A percentile compares a stretch with the other conserved stretches of the same genome.
Conservation (phyloP, 176 grass and related monocot genomes). For the Aegilops bicornis region DNA sequence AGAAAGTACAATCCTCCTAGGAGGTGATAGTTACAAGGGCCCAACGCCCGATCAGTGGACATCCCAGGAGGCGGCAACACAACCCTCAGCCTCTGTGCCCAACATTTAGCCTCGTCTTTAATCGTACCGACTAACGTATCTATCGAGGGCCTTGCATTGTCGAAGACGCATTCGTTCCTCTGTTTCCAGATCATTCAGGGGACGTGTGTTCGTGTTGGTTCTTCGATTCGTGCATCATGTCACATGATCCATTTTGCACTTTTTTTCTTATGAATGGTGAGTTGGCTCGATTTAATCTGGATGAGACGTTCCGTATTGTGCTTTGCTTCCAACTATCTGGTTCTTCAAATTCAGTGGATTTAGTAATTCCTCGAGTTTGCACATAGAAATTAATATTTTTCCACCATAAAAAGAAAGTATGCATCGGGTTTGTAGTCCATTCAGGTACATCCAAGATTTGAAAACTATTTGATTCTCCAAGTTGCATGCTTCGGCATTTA, state of each 20-base stretch:
- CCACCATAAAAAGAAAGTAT: not conserved
- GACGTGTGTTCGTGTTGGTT: not conserved
- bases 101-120: no score
- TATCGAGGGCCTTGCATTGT: no score
- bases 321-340: not conserved
- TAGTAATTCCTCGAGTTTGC: not conserved
- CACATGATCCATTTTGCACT: not conserved
- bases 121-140: no score
- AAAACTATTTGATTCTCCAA: not conserved
- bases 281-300: slow-evolving; percentile 2
- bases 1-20: no score
- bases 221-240: not conserved
- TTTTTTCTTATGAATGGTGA: not conserved
- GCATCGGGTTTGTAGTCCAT: not conserved
- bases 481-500: slow-evolving; percentile 12
- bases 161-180: no score
- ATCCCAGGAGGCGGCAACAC: no score
- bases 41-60: no score
- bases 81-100: no score
- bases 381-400: not conserved
- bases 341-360: slow-evolving; percentile 1
- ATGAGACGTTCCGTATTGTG: not conserved
- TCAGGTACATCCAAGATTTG: not conserved
- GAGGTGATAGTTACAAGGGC: no score
- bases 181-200: no score